Evolutionary conservation across 139 green algal species (phyloP).

Genomic region (Coelastrella sp.): DNA sequence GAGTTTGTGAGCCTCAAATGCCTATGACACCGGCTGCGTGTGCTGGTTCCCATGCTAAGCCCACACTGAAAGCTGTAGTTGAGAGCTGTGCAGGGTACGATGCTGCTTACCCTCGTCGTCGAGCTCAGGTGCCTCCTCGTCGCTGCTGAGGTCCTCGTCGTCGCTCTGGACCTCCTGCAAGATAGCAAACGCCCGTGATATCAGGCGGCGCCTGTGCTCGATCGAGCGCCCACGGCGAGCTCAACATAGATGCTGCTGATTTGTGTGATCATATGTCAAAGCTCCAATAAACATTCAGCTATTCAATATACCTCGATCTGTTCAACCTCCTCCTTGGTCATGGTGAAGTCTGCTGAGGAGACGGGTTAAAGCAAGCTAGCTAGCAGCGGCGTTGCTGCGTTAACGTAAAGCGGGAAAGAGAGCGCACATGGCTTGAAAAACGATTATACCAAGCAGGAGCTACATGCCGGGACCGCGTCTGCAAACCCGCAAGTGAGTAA

Average conservation of each 20-base stretch:
- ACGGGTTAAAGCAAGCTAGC: background rate
- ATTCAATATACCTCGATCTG: slow-evolving; percentile 57
- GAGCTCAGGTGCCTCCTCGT: slow-evolving; percentile 70
- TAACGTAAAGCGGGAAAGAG: background rate
- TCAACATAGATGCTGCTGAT: background rate
- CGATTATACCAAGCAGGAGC: background rate
- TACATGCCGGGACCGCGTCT: background rate
- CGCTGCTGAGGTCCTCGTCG: slow-evolving; percentile 63
- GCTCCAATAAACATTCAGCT: background rate
- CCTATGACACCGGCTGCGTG: background rate
- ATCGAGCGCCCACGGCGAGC: no score
- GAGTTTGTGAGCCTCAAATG: no score
- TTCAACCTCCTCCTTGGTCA: slow-evolving; percentile 56
- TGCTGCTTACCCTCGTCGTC: slow-evolving; percentile 57
- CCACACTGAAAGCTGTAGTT: background rate
- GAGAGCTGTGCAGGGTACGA: background rate
- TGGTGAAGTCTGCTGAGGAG: background rate
- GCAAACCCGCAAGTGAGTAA: background rate
- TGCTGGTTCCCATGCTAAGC: background rate
- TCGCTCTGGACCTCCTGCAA: slow-evolving; percentile 62
- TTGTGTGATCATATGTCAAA: background rate
- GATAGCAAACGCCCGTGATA: background rate
- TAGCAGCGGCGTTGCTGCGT: slow-evolving; percentile 32
- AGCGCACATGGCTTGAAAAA: background rate
- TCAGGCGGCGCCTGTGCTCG: background rate